Evolutionary conservation across 192 early-diverging fungal species (phyloP), one percentile per base, ranked within the genome.

Genomic region (Mortierella antarctica): DNA sequence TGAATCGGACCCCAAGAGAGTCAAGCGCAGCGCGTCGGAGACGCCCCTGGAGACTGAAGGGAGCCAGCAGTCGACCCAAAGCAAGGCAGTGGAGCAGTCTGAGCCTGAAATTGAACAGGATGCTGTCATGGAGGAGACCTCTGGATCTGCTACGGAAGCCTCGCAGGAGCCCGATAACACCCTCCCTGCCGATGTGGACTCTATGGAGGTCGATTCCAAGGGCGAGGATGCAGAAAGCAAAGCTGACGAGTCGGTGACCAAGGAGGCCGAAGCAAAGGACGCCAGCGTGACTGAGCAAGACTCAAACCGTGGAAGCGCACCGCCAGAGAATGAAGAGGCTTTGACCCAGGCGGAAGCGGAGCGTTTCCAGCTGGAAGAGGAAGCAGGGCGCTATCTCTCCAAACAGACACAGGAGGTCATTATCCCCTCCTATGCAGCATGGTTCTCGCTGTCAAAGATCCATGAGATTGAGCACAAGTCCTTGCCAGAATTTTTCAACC

Each of bases 401-500:
- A 76, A 87, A 65, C 94, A 94, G 73, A 92, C 92, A 8, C 87
- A 92, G 65, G 88, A 91, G 61, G 87, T 93, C 21, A 88, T 91
- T 8, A 87, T 94, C 31, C 98, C 98, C 41, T 88, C 90, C 39
- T 98, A 98, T 82, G 88, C 96, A 12, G 93, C 95, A 1, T 99
- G 98, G 98, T 99, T 98, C 82, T 86, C 91, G 59, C 88, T 97
- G 62, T 63, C 84, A 17, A 73, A 75, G 7, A 92, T 99, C 49
- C 91, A 98, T 78, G 92, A 95, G 62, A 95, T 96, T 65, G 98
- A 99, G 82, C 85, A 89, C 54, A 92, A 91, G 46, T 93, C 94
- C 2, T 83, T 99, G 60, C 97, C 96, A 46, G 98, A 99, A 83
- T 99, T 99, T 82, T 99, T 99, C 86, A 96, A 94, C 78, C 89